These are phyloP conservation scores for Tetracentron sinense DNA, from an alignment of 164 flowering plant species.

Conservation along the genomic window DNA sequence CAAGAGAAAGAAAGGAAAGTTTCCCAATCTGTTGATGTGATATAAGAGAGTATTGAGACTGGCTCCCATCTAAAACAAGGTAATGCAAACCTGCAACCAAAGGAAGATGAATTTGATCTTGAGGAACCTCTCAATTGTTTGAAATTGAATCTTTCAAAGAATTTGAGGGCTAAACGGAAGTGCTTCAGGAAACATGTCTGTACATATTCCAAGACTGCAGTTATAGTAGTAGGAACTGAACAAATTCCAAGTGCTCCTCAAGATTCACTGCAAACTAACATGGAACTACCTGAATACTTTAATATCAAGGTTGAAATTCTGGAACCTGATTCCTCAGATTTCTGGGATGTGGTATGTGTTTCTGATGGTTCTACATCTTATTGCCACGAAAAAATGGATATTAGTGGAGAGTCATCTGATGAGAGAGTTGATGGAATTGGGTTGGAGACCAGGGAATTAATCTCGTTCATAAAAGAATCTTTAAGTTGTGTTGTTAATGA, in stretches of 20 bases:
- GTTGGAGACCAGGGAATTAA: background rate
- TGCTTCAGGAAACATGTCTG: conserved; percentile 12
- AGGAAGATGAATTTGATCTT: conserved; percentile 46
- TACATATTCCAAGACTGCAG: conserved; percentile 16
- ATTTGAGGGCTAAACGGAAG: conserved; percentile 26
- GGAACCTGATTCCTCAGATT: conserved; percentile 15
- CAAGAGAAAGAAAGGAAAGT: conserved; percentile 45
- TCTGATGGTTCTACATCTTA: conserved; percentile 13
- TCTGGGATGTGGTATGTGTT: conserved; percentile 1
- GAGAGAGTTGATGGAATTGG: conserved; percentile 10
- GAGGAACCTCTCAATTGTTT: conserved; percentile 42
- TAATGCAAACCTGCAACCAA: background rate
- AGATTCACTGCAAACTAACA: conserved; percentile 9
- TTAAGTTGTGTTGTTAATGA: conserved; percentile 20
- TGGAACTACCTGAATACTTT: conserved; percentile 5
- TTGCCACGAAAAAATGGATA: conserved; percentile 9
- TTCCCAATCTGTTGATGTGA: conserved; percentile 11
- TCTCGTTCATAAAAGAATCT: conserved; percentile 7
- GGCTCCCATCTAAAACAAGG: conserved; percentile 17
- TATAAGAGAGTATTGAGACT: background rate
- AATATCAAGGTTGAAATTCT: conserved; percentile 28
- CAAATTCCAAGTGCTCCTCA: conserved; percentile 7
- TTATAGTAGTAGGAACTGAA: conserved; percentile 17
- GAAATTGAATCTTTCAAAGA: conserved; percentile 40
- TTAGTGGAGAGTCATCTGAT: background rate